phyloP scores from a whole-genome alignment of 2,329 filamentous ascomycete genomes.

The Botrytis fragariae region DNA sequence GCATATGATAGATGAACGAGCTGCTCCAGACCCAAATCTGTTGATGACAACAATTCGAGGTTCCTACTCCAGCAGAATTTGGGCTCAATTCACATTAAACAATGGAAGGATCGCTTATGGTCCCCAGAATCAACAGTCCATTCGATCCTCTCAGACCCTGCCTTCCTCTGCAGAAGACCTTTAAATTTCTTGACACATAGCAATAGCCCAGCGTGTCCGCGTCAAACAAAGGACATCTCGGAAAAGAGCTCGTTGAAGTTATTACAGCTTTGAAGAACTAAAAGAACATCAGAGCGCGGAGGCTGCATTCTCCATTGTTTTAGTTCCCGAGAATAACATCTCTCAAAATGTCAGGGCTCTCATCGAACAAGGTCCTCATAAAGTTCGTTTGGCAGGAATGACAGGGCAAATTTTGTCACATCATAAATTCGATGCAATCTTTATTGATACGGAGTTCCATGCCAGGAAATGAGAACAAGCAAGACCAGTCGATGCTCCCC shows the following conservation, averaged over 20 bases:
- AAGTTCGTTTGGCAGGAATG: rapidly evolving
- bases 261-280: neutral
- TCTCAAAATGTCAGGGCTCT: neutral
- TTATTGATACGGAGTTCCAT: neutral
- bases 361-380: neutral
- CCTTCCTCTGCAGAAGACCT: neutral
- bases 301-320: neutral
- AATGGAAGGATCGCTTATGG: neutral
- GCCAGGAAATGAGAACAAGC: neutral
- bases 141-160: too few relatives aligned
- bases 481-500: neutral
- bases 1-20: neutral
- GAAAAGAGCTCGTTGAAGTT: neutral
- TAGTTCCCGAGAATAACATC: neutral
- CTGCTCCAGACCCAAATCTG: neutral
- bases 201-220: too few relatives aligned
- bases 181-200: neutral
- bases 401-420: neutral
- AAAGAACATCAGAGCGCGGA: neutral
- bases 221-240: neutral
- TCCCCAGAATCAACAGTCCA: too few relatives aligned
- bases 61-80: neutral
- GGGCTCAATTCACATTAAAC: neutral
- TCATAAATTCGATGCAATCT: neutral
- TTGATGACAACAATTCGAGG: neutral